Evolutionary conservation across 1,139 yeast species (phyloP), one percentile per base, ranked within the genome.

Genomic region (Yamadazyma sp.): DNA sequence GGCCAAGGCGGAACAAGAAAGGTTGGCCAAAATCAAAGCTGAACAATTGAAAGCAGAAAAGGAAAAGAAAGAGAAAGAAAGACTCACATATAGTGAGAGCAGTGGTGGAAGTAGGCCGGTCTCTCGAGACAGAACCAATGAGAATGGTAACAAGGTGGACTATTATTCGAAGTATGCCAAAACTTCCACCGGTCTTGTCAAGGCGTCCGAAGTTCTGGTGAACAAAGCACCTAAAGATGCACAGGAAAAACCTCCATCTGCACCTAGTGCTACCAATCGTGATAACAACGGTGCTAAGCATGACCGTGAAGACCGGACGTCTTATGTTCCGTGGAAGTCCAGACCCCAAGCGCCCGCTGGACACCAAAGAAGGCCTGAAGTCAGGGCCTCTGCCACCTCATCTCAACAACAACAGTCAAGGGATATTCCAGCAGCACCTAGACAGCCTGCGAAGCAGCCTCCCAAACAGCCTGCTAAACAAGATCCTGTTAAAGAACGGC

Each of bases 101-200:
- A 26, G 47, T 31, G 36, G 43, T 31, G 29, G 32, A 6, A 39
- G 39, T 6, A 42, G 38, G 22, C 26, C 30, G 1, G 22, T 14
- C 11, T 17, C 53, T 6, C 39, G 53, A 18, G 42, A 50, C 5
- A 51, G 69, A 35, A 51, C 46, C 9, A 33, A 44, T 10, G 48
- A 47, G 6, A 40, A 51, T n/a, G 38, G 56, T 7, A 48, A 48
- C 32, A 53, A 54, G n/a, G 51, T 59, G 10, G 69, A 63, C 37
- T 57, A 59, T 41, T 69, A 69, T 42, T 59, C 70, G 4, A 59
- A 53, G 27, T 55, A 53, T 45, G 57, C 51, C 10, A 27, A 40
- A 15, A 29, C 25, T 6, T 11, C 25, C n/a, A 11, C 25, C n/a
- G n/a, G n/a, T n/a, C n/a, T n/a, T n/a, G n/a, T n/a, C n/a, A n/a